Evolutionary conservation across 1,284 basidiomycete species (phyloP), one percentile per base, ranked within the genome.

Genomic region (Fomitopsis pinicola): DNA sequence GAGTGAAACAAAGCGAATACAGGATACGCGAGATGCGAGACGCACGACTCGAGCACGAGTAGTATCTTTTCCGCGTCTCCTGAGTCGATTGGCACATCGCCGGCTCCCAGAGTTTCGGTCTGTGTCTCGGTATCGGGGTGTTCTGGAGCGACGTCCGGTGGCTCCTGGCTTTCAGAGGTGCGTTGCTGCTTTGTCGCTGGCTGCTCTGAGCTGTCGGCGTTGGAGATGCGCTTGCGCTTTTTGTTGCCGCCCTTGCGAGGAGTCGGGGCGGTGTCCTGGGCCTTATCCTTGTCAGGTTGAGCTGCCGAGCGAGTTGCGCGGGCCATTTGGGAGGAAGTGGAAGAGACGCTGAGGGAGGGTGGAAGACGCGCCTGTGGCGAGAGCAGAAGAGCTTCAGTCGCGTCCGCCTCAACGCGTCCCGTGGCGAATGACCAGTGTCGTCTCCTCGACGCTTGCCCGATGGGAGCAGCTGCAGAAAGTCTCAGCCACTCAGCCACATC

Each of bases 21-120:
- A 22, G 52, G 19, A 15, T 36, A 55, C 55, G 48, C 58, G 55
- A 56, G 19, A 78, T 85, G 65, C 68, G 92, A 56, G 19, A 78
- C 86, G 65, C 68, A 92, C 87, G 84, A 79, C 72, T 91, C 86
- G 58, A 96, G 83, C 50, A 95, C 84, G 63, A 88, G 84, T 48
- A 95, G 82, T 60, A 92, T 85, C 66, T 82, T 80, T 50, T 78
- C 76, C 26, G 87, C 88, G 71, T 87, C 78, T 6, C 76, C 66
- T 12, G 74, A 38, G 61, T 76, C 69, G 48, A 89, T 78, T 38
- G 83, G 79, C 17, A 78, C 72, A 68, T 87, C 83, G 42, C 80
- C 83, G 52, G 67, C 71, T 57, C 71, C 69, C 8, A 66, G 68
- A 26, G 67, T 61, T 26, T 69, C 66, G 3, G 76, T 33, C 64